Conservation (phyloP, 768 basidiomycete species). For the Guyanaporus albipodus region DNA sequence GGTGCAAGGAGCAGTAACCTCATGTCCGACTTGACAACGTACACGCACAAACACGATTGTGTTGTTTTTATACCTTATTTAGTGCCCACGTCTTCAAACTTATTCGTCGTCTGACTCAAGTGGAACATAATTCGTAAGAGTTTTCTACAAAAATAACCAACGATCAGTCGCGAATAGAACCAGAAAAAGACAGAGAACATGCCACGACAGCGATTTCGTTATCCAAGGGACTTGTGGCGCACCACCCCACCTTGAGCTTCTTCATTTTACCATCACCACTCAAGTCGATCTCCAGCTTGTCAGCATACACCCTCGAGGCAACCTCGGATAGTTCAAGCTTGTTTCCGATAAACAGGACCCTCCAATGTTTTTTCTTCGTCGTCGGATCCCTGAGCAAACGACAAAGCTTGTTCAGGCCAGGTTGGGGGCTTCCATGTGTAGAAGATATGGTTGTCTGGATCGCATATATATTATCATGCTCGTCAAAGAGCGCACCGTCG, state of each 20-base stretch:
- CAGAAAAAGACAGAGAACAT: background rate
- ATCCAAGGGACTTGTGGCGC: background rate
- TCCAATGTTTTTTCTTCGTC: background rate
- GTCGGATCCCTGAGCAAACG: background rate
- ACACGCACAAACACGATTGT: background rate
- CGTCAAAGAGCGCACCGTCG: background rate
- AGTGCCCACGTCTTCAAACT: background rate
- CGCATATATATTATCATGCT: background rate
- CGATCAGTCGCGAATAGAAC: background rate
- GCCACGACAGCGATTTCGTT: background rate
- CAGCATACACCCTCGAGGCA: background rate
- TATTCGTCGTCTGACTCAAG: background rate
- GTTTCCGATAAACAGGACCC: conserved; percentile 3
- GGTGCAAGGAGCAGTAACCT: too few species aligned
- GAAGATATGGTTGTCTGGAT: conserved; percentile 1
- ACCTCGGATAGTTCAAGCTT: background rate
- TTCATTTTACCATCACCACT: background rate
- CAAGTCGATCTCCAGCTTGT: background rate
- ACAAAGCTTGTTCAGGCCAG: conserved; percentile 1
- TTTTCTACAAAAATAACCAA: background rate
- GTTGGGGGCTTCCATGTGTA: background rate
- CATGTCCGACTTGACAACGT: background rate
- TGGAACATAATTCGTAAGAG: background rate
- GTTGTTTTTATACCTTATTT: background rate
- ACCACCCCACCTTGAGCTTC: conserved; percentile 1